Base-by-base conservation (phyloP, 2,329 filamentous ascomycete species). In the Verticillium nubilum region DNA sequence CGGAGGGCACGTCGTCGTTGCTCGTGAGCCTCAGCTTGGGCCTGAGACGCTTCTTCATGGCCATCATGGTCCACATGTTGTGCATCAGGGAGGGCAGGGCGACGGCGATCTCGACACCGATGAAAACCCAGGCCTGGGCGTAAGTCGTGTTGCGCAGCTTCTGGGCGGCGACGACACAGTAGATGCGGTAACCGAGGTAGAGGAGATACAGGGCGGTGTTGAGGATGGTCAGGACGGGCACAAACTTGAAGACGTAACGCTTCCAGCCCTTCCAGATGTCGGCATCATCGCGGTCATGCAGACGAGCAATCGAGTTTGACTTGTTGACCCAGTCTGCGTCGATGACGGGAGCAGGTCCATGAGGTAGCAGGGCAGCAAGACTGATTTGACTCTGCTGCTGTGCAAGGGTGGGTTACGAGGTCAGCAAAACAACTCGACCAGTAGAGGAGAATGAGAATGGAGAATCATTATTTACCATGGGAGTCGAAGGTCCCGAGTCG, bases 61-160 rank as follows among this genome's bases (percentile, higher is more conserved):
- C 79, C 72, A 79, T 77, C 76, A 86, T 79, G 1, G 81, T 83
- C 80, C 81, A 85, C 37, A 78, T 72, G 64, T 83, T 83, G 72
- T 86, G 82, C 73, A 84, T 77, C 35, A 85, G 70, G 3, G 80
- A 76, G 5, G 83, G 83, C 57, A 84, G 75, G 5, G 81, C 79
- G 7, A 80, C 76, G n/a, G 74, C 72, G 42, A 83, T 68, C 66
- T 86, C 83, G 59, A 85, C 76, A 26, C 72, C 79, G 58, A 86
- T 80, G 63, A 86, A 86, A 6, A 84, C 66, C 83, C 83, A 86
- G 2, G 83, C 83, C 52, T 79, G 76, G 4, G 75, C 72, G 61
- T 79, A 86, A 2, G 72, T 72, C 25, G 71, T 67, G 3, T 67
- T 55, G 4, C 71, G 70, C 1, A 69, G 69, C 1, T 75, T 70